Conservation (phyloP, 805 yeast species). For the Millerozyma miso region DNA sequence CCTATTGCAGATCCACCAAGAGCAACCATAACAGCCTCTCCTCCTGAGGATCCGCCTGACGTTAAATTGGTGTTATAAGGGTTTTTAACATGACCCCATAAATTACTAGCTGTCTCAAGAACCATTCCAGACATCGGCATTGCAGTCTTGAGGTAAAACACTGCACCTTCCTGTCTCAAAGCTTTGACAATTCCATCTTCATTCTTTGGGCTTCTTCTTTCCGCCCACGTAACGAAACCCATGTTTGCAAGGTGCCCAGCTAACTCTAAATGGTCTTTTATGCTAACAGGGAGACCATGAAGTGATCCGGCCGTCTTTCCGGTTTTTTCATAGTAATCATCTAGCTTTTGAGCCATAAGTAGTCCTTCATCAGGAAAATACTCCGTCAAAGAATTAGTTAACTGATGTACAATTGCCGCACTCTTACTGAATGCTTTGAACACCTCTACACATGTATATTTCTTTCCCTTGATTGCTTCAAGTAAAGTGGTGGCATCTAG, state of each 20-base stretch:
- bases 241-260: constrained; percentile 46
- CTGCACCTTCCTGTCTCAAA: constrained; percentile 46
- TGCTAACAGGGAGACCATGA: constrained; percentile 27
- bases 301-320: constrained; percentile 21
- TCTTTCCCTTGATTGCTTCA: constrained; percentile 25
- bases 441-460: constrained; percentile 42
- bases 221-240: constrained; percentile 43
- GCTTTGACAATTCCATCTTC: constrained; percentile 38
- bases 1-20: constrained; percentile 47
- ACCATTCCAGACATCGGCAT: constrained; percentile 50
- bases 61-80: constrained; percentile 41
- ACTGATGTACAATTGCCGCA: constrained; percentile 55
- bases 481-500: constrained; percentile 24
- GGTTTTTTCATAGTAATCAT: constrained; percentile 14
- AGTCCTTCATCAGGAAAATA: constrained; percentile 29
- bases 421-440: constrained; percentile 55
- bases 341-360: constrained; percentile 19
- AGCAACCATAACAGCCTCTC: constrained; percentile 47
- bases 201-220: constrained; percentile 6
- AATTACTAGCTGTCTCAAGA: constrained; percentile 42
- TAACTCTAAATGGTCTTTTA: constrained; percentile 44
- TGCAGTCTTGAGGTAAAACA: constrained; percentile 52
- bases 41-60: constrained; percentile 55
- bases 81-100: constrained; percentile 45
- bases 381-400: constrained; percentile 38